Evolutionary conservation across 2,329 filamentous ascomycete genomes (phyloP), one percentile per base, ranked within the genome.

Genomic region (Leptographium radiaticola): DNA sequence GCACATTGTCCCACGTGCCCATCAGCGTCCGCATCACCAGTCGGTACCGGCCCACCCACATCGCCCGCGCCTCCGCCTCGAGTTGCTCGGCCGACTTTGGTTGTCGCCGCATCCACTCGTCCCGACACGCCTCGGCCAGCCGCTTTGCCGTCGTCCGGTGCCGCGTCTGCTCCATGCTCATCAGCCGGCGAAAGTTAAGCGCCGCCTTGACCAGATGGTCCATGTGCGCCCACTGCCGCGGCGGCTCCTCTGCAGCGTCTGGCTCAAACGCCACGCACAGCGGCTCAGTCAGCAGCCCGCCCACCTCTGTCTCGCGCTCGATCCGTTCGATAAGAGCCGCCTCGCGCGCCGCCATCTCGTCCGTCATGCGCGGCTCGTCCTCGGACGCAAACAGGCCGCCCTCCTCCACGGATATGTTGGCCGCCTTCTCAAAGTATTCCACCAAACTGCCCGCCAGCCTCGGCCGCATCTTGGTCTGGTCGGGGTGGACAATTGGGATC

Each of bases 151-250:
- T 74, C n/a, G 79, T 74, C 39, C 81, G 81, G 67, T 97, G 91
- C 13, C 83, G 77, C 58, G 80, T 80, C 60, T 89, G 86, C 66
- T 98, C 93, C 55, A 81, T 79, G 3, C 84, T 69, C 70, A 97
- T 80, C 39, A 97, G 74, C 62, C 83, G 86, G 49, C 87, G 82
- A 61, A 97, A 91, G 61, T 90, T 85, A 13, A 84, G 65, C 55
- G 86, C 84, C 57, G 95, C 90, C 48, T 84, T 83, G 47, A 86
- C 75, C 52, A 97, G 75, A 64, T 97, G 87, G 63, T 97, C 90
- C 63, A 81, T 79, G 60, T 94, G 89, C n/a, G 86, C 83, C 74
- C 88, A 97, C 62, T 93, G 88, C 52, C 79, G 76, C 0, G 81
- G 79, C 0, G 87, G 87, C 61, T 94, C 86, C 54, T 87, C 83